Conservation (phyloP, 495 filamentous ascomycete species). For the Neurospora cerealis region DNA sequence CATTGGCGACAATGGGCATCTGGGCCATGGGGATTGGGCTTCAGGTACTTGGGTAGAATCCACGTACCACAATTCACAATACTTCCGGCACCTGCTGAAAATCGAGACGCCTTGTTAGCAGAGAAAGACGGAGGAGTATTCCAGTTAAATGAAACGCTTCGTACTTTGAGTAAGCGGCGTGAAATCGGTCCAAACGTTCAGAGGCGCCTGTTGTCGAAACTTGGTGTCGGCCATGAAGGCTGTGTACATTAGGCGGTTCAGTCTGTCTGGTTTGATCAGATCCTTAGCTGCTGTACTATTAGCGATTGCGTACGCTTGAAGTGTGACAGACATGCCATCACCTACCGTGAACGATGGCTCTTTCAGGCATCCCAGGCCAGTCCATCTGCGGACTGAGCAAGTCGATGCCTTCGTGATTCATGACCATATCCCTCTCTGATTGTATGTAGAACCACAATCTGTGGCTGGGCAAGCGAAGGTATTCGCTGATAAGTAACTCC, state of each 20-base stretch:
- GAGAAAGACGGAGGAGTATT: too few species aligned
- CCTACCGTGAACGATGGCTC: background rate
- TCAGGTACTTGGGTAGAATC: too few species aligned
- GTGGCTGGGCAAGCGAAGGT: constrained; percentile 1
- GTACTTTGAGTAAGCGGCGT: background rate
- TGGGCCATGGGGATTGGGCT: too few species aligned
- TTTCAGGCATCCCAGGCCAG: background rate
- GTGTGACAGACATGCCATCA: background rate
- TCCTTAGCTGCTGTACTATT: background rate
- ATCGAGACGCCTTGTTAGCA: too few species aligned
- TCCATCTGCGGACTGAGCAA: background rate
- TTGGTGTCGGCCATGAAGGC: background rate
- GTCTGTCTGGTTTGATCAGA: background rate
- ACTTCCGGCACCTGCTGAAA: too few species aligned
- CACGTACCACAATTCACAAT: too few species aligned
- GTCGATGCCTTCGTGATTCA: background rate
- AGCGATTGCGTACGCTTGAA: background rate
- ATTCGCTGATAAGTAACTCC: constrained; percentile 11
- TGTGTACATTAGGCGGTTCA: background rate
- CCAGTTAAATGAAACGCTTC: background rate
- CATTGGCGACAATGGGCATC: too few species aligned
- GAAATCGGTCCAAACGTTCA: background rate
- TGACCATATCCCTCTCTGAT: background rate
- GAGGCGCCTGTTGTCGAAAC: background rate
- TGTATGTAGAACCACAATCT: background rate